Evolutionary conservation across 192 early-diverging fungal species (phyloP), one percentile per base, ranked within the genome.

Genomic region (Podila epicladia): DNA sequence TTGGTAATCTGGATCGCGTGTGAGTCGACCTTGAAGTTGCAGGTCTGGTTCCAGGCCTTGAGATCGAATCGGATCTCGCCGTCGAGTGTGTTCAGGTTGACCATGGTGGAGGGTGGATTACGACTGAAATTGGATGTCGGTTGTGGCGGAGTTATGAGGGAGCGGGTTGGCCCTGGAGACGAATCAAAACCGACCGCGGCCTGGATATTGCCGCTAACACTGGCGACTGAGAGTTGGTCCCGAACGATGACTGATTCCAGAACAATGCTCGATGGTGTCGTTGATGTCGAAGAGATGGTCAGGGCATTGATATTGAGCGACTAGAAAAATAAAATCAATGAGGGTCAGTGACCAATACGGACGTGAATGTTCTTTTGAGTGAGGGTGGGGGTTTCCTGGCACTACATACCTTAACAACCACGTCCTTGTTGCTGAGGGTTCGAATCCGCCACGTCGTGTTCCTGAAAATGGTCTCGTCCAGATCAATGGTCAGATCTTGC

Each of bases 301-400:
- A 78, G 59, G 3, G 75, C 31, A 1, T 78, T 71, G 33, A 78
- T 62, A 51, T 78, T 78, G 33, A 78, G 65, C 7, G 75, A 76
- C 64, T 73, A 62, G 20, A 28, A 33, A 62, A 19, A 33, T 4
- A 49, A 5, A 55, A 71, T 45, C 0, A 17, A 53, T 0, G 51
- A 9, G 55, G 2, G 35, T 19, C 24, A 51, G 26, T 3, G 19
- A 19, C 15, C 15, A 64, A 48, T 41, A 33, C 41, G 22, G 20
- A 45, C 24, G 12, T 32, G 17, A 12, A 32, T 13, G 4, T 17
- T 9, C 5, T 35, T 24, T n/a, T n/a, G n/a, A n/a, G n/a, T 17
- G 12, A n/a, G 32, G n/a, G 20, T 22, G 4, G 15, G 29, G 29
- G 1, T 29, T 29, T n/a, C n/a, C 17, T 41, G 26, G 35, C 61